phyloP scores from a whole-genome alignment of 805 yeast species.

The Suhomyces kilbournensis region DNA sequence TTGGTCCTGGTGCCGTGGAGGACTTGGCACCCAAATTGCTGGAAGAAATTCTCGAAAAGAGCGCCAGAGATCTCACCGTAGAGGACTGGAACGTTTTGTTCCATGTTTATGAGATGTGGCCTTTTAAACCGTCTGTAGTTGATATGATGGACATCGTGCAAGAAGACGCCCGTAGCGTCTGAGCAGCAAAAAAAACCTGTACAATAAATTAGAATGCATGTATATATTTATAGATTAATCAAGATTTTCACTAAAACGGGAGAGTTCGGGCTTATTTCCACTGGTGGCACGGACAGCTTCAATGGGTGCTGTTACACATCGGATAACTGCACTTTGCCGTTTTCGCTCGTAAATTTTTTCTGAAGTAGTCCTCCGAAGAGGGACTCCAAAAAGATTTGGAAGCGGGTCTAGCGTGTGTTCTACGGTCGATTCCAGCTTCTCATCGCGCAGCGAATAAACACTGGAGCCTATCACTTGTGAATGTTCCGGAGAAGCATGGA shows the following conservation, averaged over 20 bases:
- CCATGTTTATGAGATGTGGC: slow-evolving; percentile 66
- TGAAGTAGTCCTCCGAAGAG: neutral
- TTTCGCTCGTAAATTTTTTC: neutral
- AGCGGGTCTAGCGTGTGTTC: neutral
- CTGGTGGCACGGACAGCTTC: neutral
- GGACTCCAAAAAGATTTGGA: neutral
- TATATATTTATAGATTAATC: neutral
- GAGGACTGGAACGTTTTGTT: slow-evolving; percentile 56
- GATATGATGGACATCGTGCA: slow-evolving; percentile 12
- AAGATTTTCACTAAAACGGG: neutral
- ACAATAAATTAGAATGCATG: neutral
- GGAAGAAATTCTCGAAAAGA: slow-evolving; percentile 38
- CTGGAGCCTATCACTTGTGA: neutral
- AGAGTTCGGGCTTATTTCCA: neutral
- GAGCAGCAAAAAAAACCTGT: neutral
- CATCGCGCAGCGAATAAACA: neutral
- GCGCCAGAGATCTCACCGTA: slow-evolving; percentile 46
- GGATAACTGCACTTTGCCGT: neutral
- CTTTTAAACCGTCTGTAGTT: slow-evolving; percentile 67
- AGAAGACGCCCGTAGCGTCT: slow-evolving; percentile 9
- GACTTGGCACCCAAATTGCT: slow-evolving; percentile 36
- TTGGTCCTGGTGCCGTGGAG: slow-evolving; percentile 82
- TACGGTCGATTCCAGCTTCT: neutral
- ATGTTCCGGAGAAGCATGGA: neutral
- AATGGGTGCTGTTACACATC: neutral